Evolutionary conservation across 108 stramenopile genomes (phyloP).

Genomic region (Cyclostephanos invisitatus): DNA sequence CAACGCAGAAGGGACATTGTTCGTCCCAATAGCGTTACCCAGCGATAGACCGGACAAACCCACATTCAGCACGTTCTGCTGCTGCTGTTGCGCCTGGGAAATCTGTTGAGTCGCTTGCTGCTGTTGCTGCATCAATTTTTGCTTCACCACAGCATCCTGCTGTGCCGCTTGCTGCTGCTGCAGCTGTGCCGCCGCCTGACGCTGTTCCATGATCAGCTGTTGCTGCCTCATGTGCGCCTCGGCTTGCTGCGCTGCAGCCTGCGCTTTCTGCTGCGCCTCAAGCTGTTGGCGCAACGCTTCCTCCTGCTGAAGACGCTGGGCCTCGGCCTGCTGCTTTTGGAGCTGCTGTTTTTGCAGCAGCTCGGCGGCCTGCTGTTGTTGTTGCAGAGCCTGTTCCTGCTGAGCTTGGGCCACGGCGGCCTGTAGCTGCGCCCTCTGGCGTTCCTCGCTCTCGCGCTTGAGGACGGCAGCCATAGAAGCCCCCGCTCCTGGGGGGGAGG

Average conservation of each 20-base stretch:
- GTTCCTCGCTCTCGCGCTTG: slow-evolving; percentile 85
- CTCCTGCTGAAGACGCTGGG: slow-evolving; percentile 55
- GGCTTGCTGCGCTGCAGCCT: slow-evolving; percentile 37
- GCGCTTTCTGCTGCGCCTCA: slow-evolving; percentile 50
- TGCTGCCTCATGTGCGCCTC: slow-evolving; percentile 70
- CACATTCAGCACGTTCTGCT: slow-evolving; percentile 51
- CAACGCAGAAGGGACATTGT: slow-evolving; percentile 10
- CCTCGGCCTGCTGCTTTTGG: slow-evolving; percentile 67
- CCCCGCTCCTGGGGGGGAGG: slow-evolving; percentile 48
- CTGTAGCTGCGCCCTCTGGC: slow-evolving; percentile 77
- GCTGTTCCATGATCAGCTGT: slow-evolving; percentile 51
- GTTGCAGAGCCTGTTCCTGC: slow-evolving; percentile 50
- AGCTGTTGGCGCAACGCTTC: slow-evolving; percentile 56
- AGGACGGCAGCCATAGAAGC: slow-evolving; percentile 89
- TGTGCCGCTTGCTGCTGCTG: slow-evolving; percentile 60
- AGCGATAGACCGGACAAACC: slow-evolving; percentile 69
- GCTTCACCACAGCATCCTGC: slow-evolving; percentile 52
- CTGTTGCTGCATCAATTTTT: slow-evolving; percentile 48
- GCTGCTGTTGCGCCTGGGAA: slow-evolving; percentile 40
- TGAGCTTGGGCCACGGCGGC: slow-evolving; percentile 54
- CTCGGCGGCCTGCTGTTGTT: slow-evolving; percentile 63
- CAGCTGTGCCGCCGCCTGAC: slow-evolving; percentile 48
- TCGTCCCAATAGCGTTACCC: slow-evolving; percentile 29
- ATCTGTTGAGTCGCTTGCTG: slow-evolving; percentile 28
- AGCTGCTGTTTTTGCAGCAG: slow-evolving; percentile 64